A percentile compares a stretch with the other conserved stretches of the same genome.
phyloP scores from a whole-genome alignment of 2,329 filamentous ascomycete genomes.

The Escovopsis sp. region DNA sequence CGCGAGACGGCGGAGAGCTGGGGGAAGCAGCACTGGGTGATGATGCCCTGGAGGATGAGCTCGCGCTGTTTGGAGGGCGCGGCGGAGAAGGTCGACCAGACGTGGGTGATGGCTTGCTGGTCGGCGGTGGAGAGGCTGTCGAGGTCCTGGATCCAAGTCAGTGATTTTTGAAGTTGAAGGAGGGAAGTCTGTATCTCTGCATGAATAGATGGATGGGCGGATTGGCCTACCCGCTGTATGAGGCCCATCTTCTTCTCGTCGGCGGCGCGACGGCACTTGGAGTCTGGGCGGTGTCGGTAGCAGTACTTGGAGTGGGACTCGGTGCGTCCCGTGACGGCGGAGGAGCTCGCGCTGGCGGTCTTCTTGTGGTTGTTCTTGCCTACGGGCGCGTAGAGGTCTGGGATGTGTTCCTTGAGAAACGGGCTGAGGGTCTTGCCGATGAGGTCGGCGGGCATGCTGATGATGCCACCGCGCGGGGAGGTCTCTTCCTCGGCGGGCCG shows the following conservation, averaged over 20 bases:
- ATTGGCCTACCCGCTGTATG: slow-evolving; percentile 58
- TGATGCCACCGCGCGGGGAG: slow-evolving; percentile 20
- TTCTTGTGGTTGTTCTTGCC: slow-evolving; percentile 35
- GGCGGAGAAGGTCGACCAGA: slow-evolving; percentile 95
- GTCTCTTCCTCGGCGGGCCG: slow-evolving; percentile 34
- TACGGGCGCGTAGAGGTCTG: slow-evolving; percentile 70
- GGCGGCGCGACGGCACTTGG: slow-evolving; percentile 82
- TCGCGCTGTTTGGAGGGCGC: slow-evolving; percentile 87
- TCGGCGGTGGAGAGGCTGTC: slow-evolving; percentile 69
- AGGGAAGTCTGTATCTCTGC: too few relatives aligned
- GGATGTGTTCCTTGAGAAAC: slow-evolving; percentile 83
- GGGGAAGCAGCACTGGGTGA: slow-evolving; percentile 93
- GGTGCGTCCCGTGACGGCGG: slow-evolving; percentile 20
- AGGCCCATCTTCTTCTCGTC: slow-evolving; percentile 95
- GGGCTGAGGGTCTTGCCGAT: slow-evolving; percentile 69
- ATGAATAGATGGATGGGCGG: slow-evolving; percentile 6
- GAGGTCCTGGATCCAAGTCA: slow-evolving; percentile 46
- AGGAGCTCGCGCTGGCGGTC: slow-evolving; percentile 6
- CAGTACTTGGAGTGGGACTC: slow-evolving; percentile 79
- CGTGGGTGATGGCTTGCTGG: slow-evolving; percentile 89
- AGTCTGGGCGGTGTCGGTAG: slow-evolving; percentile 85
- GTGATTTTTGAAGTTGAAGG: too few relatives aligned
- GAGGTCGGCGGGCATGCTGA: slow-evolving; percentile 47
- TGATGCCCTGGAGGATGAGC: slow-evolving; percentile 89
- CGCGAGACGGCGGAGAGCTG: slow-evolving; percentile 87